Base-by-base conservation (phyloP, 2,329 filamentous ascomycete genomes). In the Mariannaea sp. region DNA sequence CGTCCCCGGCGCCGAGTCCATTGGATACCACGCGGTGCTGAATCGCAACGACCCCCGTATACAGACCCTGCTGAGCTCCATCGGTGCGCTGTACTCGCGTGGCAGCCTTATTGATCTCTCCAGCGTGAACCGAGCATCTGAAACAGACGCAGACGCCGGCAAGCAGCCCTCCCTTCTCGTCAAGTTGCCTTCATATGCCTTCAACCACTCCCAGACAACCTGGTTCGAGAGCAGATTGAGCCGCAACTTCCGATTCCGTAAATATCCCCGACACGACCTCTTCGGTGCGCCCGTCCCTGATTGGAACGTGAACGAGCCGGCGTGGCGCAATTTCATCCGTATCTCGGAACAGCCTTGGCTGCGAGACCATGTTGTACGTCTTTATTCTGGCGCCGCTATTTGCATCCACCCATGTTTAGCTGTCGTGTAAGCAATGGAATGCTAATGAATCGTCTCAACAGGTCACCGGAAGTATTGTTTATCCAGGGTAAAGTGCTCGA, bases 281-380 rank as follows among this genome's bases (percentile, higher is more conserved):
- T 54, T 74, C 0, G 72, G 72, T 9, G 36, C 40, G 2, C 66
- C 67, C 4, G 46, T 66, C 4, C 26, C 40, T 10, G 56, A 19
- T 48, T 62, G 22, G 73, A 75, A 51, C 65, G 64, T 24, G 49
- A 62, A 7, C 53, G 63, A 73, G 7, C 75, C 75, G 0, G 42
- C 51, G 0, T 82, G 75, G 74, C 64, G 75, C 1, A 77, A 76
- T 32, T 43, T 76, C 2, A 57, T 80, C 0, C 61, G 67, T 3
- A 48, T 74, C 1, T 65, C 67, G 0, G 69, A 79, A 20, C 52
- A 72, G 0, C 71, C 75, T 0, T 82, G 80, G 80, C 44, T 80
- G 1, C 55, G 58, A 0, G 73, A 79, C 40, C 77, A 83, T 54
- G 66, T 65, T 17, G 54, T 82, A 44, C 30, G 41, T 44, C 16